These are phyloP conservation scores for Phytophthora idaei DNA, from an alignment of 352 stramenopile genomes.

Conservation along the genomic window DNA sequence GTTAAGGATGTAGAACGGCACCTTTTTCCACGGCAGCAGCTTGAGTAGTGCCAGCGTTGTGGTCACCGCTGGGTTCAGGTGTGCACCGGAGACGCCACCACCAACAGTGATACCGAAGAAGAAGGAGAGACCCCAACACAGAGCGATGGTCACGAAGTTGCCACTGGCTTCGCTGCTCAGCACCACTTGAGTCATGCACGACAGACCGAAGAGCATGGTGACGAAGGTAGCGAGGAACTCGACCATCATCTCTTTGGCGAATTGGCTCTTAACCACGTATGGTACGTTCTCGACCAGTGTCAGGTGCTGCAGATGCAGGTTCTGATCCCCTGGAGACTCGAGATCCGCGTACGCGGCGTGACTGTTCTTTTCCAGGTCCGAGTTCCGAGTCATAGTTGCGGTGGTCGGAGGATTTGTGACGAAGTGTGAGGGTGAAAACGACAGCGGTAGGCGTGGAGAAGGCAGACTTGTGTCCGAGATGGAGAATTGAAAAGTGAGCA, in stretches of 20 bases:
- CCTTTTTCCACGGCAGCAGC: constrained; percentile 40
- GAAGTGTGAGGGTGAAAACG: constrained; percentile 1
- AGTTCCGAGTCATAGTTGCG: constrained; percentile 22
- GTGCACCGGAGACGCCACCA: constrained; percentile 37
- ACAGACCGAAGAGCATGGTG: constrained; percentile 35
- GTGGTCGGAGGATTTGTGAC: neutral
- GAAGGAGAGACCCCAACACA: constrained; percentile 50
- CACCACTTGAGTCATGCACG: constrained; percentile 26
- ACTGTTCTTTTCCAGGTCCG: constrained; percentile 29
- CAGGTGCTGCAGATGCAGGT: constrained; percentile 20
- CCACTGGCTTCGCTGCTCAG: constrained; percentile 24
- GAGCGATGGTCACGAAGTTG: constrained; percentile 35
- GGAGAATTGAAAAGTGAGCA: constrained; percentile 33
- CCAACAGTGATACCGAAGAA: constrained; percentile 43
- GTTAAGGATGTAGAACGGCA: constrained; percentile 38
- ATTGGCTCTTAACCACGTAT: constrained; percentile 49
- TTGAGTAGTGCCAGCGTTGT: constrained; percentile 35
- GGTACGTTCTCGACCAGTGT: constrained; percentile 19
- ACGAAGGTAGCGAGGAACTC: constrained; percentile 36
- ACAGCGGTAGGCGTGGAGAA: too few species aligned
- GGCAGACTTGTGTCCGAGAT: constrained; percentile 3
- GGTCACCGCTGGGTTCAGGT: constrained; percentile 39
- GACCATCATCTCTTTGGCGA: constrained; percentile 44
- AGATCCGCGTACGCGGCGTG: constrained; percentile 25
- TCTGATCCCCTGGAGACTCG: constrained; percentile 16